phyloP scores from a whole-genome alignment of 129 eudicot species.

The carrot (Daucus carota) region DNA sequence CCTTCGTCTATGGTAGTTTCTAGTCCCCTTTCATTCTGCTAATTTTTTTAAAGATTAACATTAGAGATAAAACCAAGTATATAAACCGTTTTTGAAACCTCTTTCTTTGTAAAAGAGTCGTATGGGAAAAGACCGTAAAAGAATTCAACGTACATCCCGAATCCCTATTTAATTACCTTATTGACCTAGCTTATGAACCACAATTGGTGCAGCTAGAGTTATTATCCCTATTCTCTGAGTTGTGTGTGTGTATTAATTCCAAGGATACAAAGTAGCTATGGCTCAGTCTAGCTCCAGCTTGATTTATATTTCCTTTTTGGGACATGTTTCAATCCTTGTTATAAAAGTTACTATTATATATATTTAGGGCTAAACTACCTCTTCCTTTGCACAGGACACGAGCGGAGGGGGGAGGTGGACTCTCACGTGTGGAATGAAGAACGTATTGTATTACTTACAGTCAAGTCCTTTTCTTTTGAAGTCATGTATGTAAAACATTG shows the following conservation, averaged over 20 bases:
- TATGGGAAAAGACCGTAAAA: not conserved
- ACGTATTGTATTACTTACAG: not conserved
- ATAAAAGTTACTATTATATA: not conserved
- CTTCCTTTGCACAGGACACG: slow-evolving; percentile 47
- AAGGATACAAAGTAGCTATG: not conserved
- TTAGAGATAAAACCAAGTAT: not conserved
- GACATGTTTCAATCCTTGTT: not conserved
- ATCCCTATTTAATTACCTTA: not conserved
- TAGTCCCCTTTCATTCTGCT: not conserved
- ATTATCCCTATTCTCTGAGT: not conserved
- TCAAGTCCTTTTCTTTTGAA: not conserved
- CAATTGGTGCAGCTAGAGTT: not conserved
- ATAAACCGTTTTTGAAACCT: no score
- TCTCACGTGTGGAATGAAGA: slow-evolving; percentile 71
- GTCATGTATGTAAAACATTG: not conserved
- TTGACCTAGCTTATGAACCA: not conserved
- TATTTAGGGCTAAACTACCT: not conserved
- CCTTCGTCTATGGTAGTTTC: not conserved
- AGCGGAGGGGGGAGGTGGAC: slow-evolving; percentile 74
- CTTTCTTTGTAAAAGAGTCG: not conserved
- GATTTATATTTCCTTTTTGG: not conserved
- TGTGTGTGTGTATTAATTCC: not conserved
- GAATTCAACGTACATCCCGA: not conserved
- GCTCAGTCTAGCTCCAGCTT: not conserved
- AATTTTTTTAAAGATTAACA: not conserved